Base-by-base conservation (phyloP, 2,329 filamentous ascomycete genomes). In the Phialemonium atrogriseum region DNA sequence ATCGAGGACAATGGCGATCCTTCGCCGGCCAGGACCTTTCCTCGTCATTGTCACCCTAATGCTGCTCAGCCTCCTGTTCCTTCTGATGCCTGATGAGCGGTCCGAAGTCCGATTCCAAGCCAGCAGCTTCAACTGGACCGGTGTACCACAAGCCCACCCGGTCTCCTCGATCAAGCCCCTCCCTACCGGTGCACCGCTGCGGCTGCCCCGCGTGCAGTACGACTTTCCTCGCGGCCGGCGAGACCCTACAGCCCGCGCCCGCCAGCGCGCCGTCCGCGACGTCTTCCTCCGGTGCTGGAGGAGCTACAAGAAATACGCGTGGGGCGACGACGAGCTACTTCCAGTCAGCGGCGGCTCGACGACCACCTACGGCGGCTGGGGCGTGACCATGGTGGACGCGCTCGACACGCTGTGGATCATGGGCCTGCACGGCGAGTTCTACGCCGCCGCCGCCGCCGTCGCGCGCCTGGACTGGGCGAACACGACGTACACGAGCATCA, bases 351-450 rank as follows among this genome's bases (percentile, higher is more conserved):
- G 60, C 33, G 54, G 53, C 32, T 64, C 56, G 34, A 63, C 56
- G 40, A 62, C 66, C 35, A 55, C 50, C 3, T 66, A 72, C 40
- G 64, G 60, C 9, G 65, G 66, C 21, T 75, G 71, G 59, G 66
- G 60, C 12, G 71, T 70, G 5, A 73, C 72, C 25, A 48, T 77
- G 24, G 63, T 77, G 22, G 72, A 77, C 48, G 56, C 64, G 0
- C 52, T 77, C 36, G 72, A 77, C 41, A 69, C 68, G 2, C 54
- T 77, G 4, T 66, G 61, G 56, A 73, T 77, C 34, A 68, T 77
- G 64, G 70, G 60, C n/a, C 46, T 76, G 38, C 58, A 66, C 25
- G 57, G 66, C 11, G 72, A 77, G 33, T 74, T 77, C 40, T 50
- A 56, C 31, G 45, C 57, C 30, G 70, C 72, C 4, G 59, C 74